Evolutionary conservation across 2,329 filamentous ascomycete species (phyloP).

Genomic region (Epicoccum sorghinum): DNA sequence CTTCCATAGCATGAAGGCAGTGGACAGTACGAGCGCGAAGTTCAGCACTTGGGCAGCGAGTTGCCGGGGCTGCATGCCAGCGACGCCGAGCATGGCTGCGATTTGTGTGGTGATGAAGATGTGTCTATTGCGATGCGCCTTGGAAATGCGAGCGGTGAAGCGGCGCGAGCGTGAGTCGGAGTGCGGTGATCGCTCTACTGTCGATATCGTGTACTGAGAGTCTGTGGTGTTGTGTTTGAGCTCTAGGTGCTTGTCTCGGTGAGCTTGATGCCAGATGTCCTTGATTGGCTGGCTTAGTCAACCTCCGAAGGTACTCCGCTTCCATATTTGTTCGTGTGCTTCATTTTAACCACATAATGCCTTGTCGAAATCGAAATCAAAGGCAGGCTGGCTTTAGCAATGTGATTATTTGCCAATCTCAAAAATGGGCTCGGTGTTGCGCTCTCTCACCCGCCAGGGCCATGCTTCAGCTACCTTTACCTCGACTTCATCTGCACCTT

Average conservation of each 20-base stretch:
- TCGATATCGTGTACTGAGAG: background rate
- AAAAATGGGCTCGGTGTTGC: background rate
- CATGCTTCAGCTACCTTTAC: slow-evolving; percentile 6
- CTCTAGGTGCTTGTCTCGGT: slow-evolving; percentile 10
- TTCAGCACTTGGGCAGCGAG: slow-evolving; percentile 82
- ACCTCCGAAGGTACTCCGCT: slow-evolving; percentile 19
- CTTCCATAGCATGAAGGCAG: slow-evolving; percentile 93
- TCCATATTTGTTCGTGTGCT: background rate
- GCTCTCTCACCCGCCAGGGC: background rate
- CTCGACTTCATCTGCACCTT: background rate
- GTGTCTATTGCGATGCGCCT: background rate
- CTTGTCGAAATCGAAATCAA: too few relatives aligned
- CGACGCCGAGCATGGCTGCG: slow-evolving; percentile 55
- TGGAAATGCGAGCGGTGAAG: background rate
- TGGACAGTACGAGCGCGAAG: slow-evolving; percentile 87
- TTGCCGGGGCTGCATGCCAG: slow-evolving; percentile 75
- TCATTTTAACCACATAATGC: background rate
- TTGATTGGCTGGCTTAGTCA: slow-evolving; percentile 26
- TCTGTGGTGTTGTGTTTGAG: slow-evolving; percentile 17
- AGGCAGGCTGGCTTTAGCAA: too few relatives aligned
- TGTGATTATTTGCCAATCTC: background rate
- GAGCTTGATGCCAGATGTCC: slow-evolving; percentile 41
- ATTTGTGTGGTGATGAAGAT: slow-evolving; percentile 10
- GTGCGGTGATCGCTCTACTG: background rate
- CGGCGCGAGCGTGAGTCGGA: background rate